These are phyloP conservation scores for Starmerella roubikii DNA, from an alignment of 805 yeast species.

Conservation along the genomic window DNA sequence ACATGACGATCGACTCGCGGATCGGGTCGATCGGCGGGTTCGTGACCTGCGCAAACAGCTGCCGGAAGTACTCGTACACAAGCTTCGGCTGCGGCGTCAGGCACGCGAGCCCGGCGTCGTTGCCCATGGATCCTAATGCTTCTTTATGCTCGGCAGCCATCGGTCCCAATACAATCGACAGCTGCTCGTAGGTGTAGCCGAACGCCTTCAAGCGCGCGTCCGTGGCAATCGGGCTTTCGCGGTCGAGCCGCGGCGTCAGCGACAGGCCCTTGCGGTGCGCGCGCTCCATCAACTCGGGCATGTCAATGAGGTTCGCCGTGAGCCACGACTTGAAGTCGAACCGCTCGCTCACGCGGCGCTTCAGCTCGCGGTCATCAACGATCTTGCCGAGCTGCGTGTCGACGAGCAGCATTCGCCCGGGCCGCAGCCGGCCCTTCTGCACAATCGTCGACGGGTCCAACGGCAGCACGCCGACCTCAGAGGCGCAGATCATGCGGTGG, in stretches of 20 bases:
- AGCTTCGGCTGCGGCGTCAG: constrained; percentile 83
- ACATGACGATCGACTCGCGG: constrained; percentile 93
- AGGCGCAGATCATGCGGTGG: constrained; percentile 91
- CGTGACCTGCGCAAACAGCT: constrained; percentile 94
- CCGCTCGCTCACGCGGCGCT: constrained; percentile 61
- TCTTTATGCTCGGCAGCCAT: constrained; percentile 91
- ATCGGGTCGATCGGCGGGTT: constrained; percentile 98
- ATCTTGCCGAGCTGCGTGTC: constrained; percentile 87
- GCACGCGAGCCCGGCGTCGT: constrained; percentile 91
- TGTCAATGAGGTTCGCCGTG: constrained; percentile 67
- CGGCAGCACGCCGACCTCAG: constrained; percentile 94
- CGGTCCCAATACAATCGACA: constrained; percentile 69
- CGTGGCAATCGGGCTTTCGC: constrained; percentile 40
- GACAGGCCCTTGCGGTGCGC: constrained; percentile 32
- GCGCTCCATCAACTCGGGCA: constrained; percentile 60
- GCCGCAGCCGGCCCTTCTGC: constrained; percentile 86
- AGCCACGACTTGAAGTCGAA: constrained; percentile 92
- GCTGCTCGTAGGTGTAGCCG: constrained; percentile 91
- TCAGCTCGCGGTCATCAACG: constrained; percentile 85
- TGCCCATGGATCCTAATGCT: constrained; percentile 97
- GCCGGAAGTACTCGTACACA: constrained; percentile 86
- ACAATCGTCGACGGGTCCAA: constrained; percentile 69
- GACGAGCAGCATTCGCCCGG: constrained; percentile 90
- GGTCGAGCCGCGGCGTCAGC: constrained; percentile 19
- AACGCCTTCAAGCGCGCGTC: constrained; percentile 77